Base-by-base conservation (phyloP, 768 basidiomycete species). In the Flagelloscypha sp. region DNA sequence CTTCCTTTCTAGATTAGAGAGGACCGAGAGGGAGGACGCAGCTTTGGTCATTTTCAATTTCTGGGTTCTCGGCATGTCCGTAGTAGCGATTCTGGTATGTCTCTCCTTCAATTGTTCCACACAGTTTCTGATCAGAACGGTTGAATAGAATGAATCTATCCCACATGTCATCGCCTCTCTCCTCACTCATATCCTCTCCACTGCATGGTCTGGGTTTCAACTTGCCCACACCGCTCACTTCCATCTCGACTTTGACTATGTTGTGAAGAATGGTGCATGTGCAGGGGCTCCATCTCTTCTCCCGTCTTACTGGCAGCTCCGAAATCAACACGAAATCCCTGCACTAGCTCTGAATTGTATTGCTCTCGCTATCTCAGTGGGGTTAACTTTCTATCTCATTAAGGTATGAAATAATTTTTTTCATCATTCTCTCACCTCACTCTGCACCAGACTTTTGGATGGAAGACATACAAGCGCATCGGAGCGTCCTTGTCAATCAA, bases 391-490 rank as follows among this genome's bases (percentile, higher is more conserved):
- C 79, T 74, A 64, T 46, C 63, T 89, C 18, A 65, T 81, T 48
- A 84, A 81, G 70, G 84, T 84, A 35, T 15, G 47, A 44, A 27
- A 9, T 22, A 23, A 20, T 4, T 19, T 15, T 29, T 16, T 8
- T 19, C 28, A 18, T 23, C 19, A 6, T 9, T 18, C 22, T 3
- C 18, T 30, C 16, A 24, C 30, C 31, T 24, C 36, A 27, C 24
- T 23, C 17, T 35, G 19, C 12, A 16, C 5, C 36, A 84, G 81
- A 49, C 66, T 11, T 88, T 84, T 52, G 82, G 85, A 30, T 89
- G 84, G 84, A 82, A 84, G 56, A 89, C 84, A 0, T 89, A 86
- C 70, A 85, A 85, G 55, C 80, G 84, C 38, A 74, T 87, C 33
- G 84, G 85, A 23, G 84, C 85, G 9, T 83, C 78, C 5, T 57